Base-by-base conservation (phyloP, 179 eudicot species). In the Beta lomatogona region DNA sequence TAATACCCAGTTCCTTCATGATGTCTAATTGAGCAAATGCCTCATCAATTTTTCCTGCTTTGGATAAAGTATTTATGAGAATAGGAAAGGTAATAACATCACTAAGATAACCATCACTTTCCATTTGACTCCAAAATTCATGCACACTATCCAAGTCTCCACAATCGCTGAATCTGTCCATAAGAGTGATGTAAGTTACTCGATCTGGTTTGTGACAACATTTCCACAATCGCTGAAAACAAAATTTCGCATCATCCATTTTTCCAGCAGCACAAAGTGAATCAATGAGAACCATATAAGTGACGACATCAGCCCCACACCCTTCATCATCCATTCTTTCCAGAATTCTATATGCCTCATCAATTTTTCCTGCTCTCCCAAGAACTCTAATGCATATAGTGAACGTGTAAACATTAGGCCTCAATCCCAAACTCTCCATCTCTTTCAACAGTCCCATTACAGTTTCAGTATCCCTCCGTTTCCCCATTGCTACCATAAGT, bases 341-440 rank as follows among this genome's bases (percentile, higher is more conserved):
- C 83, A 94, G 84, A 45, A 93, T 86, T 60, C 74, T 79, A 81
- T 76, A 88, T 2, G 98, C 98, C 79, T 93, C 91, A 9, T 86
- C 86, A 22, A 92, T 88, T 82, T 85, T 93, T 63, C 98, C 98
- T 6, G 94, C 95, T 75, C 92, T 89, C 48, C 97, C 98, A 48
- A 94, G 95, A 71, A 88, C 93, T 85, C 98, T 83, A 67, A 94
- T 94, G 86, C 98, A 94, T 77, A 95, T 95, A 28, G 96, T 95
- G 73, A 89, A 95, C 6, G 98, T 95, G 70, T 95, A 95, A 41
- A 91, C 91, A 88, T 94, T 93, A 21, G 97, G 98, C 84, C 88
- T 88, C 81, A 94, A 84, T 19, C 97, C 97, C 86, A 94, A 84
- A 77, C 83, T 73, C 77, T 91, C 92, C 98, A 94, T 93, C 83